Evolutionary conservation across 2,329 filamentous ascomycete genomes (phyloP), one percentile per base, ranked within the genome.

Genomic region (Helicocarpus griseus): DNA sequence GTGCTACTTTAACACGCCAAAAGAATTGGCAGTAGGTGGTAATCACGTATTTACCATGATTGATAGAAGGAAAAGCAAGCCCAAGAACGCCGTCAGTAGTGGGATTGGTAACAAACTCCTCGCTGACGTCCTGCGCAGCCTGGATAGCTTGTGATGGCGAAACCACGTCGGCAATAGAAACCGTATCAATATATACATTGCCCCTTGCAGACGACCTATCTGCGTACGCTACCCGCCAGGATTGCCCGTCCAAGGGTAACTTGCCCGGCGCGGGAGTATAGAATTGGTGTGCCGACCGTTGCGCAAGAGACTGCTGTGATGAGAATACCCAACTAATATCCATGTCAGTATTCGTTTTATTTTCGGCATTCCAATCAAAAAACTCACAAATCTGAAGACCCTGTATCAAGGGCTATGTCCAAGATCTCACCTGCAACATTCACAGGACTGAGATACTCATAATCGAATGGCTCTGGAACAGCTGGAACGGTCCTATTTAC

Each of bases 351-450:
- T 64, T 40, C 7, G 56, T 24, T 31, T 41, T 50, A 49, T 43
- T 21, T 26, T 14, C 19, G 21, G 44, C 19, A 13, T 11, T 17
- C 22, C 17, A 6, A 11, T 51, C 19, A 5, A 13, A n/a, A 22
- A 1, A 13, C 77, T 70, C 67, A 81, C 83, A 86, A 77, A 68
- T 86, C 83, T 39, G 81, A 75, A 56, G 74, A 85, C 56, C 75
- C 83, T 13, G 86, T 89, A 58, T 89, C 86, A 54, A 89, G 77
- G 63, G 87, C 83, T 54, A 89, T 65, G 53, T 81, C 77, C 56
- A 87, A 63, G 2, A 71, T 77, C 58, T 83, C 80, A 62, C 77
- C 69, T 41, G 85, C 86, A 55, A 89, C 72, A 2, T 71, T 74
- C 44, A 89, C 79, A 0, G 82, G 79, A 51, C 78, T 75, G 28